Evolutionary conservation across 192 early-diverging fungal species (phyloP), one percentile per base, ranked within the genome.

Genomic region (Fimicolochytrium jonesii): DNA sequence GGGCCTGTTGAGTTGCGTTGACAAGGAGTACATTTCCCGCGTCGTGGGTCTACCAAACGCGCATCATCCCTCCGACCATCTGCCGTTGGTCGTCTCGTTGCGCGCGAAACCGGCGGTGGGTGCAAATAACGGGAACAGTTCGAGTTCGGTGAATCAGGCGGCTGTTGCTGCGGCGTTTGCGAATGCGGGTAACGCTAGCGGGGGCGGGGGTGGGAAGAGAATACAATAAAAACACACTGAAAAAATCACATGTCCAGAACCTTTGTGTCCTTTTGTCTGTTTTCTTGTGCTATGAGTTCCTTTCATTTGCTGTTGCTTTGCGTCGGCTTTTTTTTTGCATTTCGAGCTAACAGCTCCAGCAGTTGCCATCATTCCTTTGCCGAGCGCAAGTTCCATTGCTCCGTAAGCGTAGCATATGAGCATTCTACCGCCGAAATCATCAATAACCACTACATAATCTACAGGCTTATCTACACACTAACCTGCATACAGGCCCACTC

Each of bases 21-120:
- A 98, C 54, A 81, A 81, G 44, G 84, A 85, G 59, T 96, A 95
- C 71, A 63, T 88, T 42, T 71, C 68, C 18, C 84, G 85, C 37
- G 74, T 72, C 2, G 94, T 98, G 35, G 94, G 96, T 11, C 95
- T 97, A 73, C 96, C 96, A 15, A 94, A 93, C 57, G 78, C 88
- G 0, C 92, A 98, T 67, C 78, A 80, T 48, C 80, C 82, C 15
- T 65, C 58, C 26, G 79, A 84, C 61, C 78, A 80, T 73, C 62
- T 80, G 41, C 75, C 75, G 13, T 56, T 80, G 30, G 72, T 80
- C n/a, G 71, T 66, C 13, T 64, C 47, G 22, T 54, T 69, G 22
- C 37, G 56, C 25, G 39, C 56, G 4, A 57, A 57, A 34, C 30
- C 13, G 35, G n/a, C n/a, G n/a, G n/a, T n/a, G n/a, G n/a, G n/a